These are phyloP conservation scores for Trametes maxima DNA, from an alignment of 768 basidiomycete genomes.

Conservation along the genomic window DNA sequence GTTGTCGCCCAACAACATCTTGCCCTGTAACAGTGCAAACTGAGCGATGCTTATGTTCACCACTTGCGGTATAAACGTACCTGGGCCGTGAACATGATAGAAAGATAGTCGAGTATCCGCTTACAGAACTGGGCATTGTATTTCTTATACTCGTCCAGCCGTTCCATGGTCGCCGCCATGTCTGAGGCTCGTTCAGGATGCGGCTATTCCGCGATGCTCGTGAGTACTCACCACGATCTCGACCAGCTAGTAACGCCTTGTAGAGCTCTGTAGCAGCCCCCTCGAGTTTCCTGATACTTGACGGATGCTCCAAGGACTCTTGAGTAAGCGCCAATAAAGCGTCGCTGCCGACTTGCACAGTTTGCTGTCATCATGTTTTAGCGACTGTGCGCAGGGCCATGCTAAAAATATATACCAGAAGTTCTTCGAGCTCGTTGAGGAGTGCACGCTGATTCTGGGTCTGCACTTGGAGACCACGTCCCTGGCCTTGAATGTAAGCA, in stretches of 20 bases:
- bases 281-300: constrained; percentile 79
- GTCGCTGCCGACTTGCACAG: constrained; percentile 87
- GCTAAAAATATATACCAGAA: constrained; percentile 60
- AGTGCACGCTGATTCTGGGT: constrained; percentile 92
- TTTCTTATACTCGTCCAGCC: constrained; percentile 87
- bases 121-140: constrained; percentile 94
- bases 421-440: constrained; percentile 81
- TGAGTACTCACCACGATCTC: constrained; percentile 71
- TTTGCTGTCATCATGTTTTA: constrained; percentile 58
- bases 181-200: constrained; percentile 45
- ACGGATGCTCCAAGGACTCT: constrained; percentile 82
- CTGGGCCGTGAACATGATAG: constrained; percentile 91
- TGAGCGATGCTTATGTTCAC: background rate
- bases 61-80: constrained; percentile 41
- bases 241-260: constrained; percentile 88
- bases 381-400: background rate
- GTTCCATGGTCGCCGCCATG: constrained; percentile 97
- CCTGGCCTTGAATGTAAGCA: constrained; percentile 92
- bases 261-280: constrained; percentile 86
- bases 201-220: background rate
- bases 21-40: constrained; percentile 47
- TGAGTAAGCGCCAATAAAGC: constrained; percentile 79
- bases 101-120: constrained; percentile 83
- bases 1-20: constrained; percentile 64
- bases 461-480: constrained; percentile 95